Evolutionary conservation across 306 rosid species (phyloP), one percentile per base, ranked within the genome.

Genomic region (Prunus mira): DNA sequence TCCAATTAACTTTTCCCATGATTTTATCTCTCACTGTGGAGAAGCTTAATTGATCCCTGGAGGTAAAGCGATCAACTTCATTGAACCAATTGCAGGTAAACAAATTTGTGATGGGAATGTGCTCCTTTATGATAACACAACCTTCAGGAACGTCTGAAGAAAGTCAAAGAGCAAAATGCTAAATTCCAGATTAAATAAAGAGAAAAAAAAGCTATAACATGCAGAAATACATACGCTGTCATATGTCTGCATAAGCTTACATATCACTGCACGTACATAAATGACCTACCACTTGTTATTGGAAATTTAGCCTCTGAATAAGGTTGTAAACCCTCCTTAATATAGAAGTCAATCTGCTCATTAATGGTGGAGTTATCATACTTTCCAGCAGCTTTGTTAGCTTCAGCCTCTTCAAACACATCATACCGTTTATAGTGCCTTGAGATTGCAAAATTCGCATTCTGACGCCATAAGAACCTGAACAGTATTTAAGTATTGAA

Each of bases 61-160:
- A 93, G 76, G 97, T 95, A 80, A 95, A 95, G 72, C 96, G 97
- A 80, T 92, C 97, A 32, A 95, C 97, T 84, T 95, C 98, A 49
- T 95, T 92, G 91, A 95, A 95, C 99, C 99, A 95, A 64, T 91
- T 92, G 80, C 99, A 95, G 62, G 93, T 92, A 85, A 92, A 95
- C 73, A 95, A 82, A 84, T 95, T 86, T 82, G 97, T 95, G n/a
- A 95, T 88, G 22, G 97, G 97, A 84, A 88, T 83, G 81, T 89
- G 99, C 81, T 95, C 99, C 85, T 89, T 91, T 80, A 92, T 83
- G 77, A 95, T 84, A 56, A 89, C 99, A 76, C 97, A 95, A 22
- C 97, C 99, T 88, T 95, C 96, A 32, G 99, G 98, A 81, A 95
- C 99, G 88, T 95, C 97, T 92, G 96, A 86, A 89, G 57, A 68